A percentile compares a stretch with the other conserved stretches of the same genome.
Evolutionary conservation across 2,329 filamentous ascomycete species (phyloP).

Genomic region (Trichoderma endophyticum): DNA sequence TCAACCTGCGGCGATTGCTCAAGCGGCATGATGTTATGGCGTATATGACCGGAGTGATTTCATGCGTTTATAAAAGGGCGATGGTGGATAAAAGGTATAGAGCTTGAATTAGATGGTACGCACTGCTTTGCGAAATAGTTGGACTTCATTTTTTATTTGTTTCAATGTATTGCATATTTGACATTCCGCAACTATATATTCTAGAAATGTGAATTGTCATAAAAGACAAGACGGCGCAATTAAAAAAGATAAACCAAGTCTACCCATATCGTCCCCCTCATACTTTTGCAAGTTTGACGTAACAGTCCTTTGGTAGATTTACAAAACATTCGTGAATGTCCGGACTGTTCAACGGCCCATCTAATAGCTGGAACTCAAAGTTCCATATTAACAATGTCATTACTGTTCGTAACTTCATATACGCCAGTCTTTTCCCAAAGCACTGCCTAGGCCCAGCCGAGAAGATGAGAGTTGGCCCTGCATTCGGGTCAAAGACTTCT

Average conservation of each 20-base stretch:
- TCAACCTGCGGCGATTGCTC: not conserved
- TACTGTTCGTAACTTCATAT: slow-evolving; percentile 35
- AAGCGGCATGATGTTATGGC: not conserved
- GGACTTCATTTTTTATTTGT: not conserved
- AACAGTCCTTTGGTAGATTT: slow-evolving; percentile 29
- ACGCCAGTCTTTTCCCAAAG: slow-evolving; percentile 38
- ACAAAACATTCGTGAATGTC: slow-evolving; percentile 26
- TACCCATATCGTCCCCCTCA: not conserved
- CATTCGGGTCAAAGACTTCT: slow-evolving; percentile 30
- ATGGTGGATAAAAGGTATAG: not conserved
- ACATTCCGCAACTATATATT: not conserved
- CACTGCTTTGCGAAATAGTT: not conserved
- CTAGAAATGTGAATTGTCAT: not conserved
- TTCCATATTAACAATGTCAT: slow-evolving; percentile 38
- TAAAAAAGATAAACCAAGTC: not conserved
- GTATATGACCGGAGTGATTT: not conserved
- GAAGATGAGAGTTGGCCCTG: slow-evolving; percentile 38
- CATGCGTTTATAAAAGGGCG: not conserved
- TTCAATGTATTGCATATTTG: not conserved
- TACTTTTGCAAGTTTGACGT: slow-evolving; percentile 24
- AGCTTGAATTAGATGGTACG: not conserved
- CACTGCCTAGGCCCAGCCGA: slow-evolving; percentile 37
- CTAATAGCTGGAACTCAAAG: slow-evolving; percentile 31
- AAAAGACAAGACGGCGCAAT: not conserved
- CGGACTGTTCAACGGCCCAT: slow-evolving; percentile 20